phyloP scores from a whole-genome alignment of 2,329 filamentous ascomycete species.

The Neofusicoccum cordaticola region DNA sequence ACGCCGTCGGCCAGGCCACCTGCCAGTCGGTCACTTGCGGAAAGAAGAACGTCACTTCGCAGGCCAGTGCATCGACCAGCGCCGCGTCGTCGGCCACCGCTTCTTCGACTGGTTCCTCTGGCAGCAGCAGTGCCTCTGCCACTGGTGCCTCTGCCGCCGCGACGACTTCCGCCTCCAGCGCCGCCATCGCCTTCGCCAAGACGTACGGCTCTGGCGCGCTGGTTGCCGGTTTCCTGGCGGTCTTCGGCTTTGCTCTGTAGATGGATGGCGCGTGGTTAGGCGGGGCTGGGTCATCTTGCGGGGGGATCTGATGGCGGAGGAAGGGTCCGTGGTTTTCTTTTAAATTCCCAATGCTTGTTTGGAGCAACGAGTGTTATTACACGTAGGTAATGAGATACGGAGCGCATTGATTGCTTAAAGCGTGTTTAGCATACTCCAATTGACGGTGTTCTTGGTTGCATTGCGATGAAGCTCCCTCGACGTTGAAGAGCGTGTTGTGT shows the following conservation, averaged over 20 bases:
- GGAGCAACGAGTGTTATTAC: conserved; percentile 11
- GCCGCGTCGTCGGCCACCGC: conserved; percentile 25
- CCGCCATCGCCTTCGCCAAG: conserved; percentile 47
- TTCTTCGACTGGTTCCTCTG: conserved; percentile 17
- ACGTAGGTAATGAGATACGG: conserved; percentile 18
- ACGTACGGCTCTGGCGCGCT: conserved; percentile 53
- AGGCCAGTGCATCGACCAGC: conserved; percentile 20
- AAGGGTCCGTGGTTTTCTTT: neutral
- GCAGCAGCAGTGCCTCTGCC: conserved; percentile 20
- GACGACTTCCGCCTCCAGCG: conserved; percentile 35
- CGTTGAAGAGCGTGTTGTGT: neutral
- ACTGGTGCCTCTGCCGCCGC: conserved; percentile 29
- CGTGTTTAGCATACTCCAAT: neutral
- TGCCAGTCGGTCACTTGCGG: conserved; percentile 57
- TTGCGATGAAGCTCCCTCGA: neutral
- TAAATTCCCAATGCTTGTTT: conserved; percentile 10
- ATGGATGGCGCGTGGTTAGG: neutral
- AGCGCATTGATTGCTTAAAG: conserved; percentile 1
- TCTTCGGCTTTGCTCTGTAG: conserved; percentile 60
- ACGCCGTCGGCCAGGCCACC: conserved; percentile 38
- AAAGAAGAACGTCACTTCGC: conserved; percentile 25
- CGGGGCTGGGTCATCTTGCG: neutral
- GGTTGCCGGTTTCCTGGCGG: conserved; percentile 52
- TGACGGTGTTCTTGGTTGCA: neutral
- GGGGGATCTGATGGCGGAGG: neutral